Base-by-base conservation (phyloP, 139 green algal species). In the Trebouxia sp. region DNA sequence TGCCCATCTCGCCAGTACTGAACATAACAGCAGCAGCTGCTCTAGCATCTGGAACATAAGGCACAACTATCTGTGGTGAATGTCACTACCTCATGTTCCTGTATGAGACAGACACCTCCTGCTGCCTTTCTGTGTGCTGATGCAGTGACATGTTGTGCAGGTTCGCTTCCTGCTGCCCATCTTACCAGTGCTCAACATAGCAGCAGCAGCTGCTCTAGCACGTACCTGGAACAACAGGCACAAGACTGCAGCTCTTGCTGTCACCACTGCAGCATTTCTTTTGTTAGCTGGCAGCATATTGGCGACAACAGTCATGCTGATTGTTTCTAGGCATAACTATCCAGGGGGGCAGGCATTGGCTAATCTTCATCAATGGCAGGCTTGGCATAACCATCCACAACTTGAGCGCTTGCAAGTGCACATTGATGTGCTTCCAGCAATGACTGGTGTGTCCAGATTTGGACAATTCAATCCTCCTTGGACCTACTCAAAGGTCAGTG, bases 151-250 rank as follows among this genome's bases (percentile, higher is more conserved):
- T n/a, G n/a, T n/a, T n/a, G 17, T 80, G 82, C 87, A 95, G 87
- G 76, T 92, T 1, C 86, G 93, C 9, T 97, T 97, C 83, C 74
- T 97, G n/a, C 90, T 97, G 38, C 92, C 92, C 9, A 83, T 88
- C 17, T 62, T 97, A 56, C 92, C 93, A 14, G 76, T 95, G 26
- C 90, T 93, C 81, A 97, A 94, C 53, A n/a, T 92, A 26, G 67
- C 79, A n/a, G 92, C 92, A 0, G 90, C 92, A 12, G 65, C 45
- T 26, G 90, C 80, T 1, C 14, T 93, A 39, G 55, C 42, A 41
- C 81, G 87, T 24, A 24, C 85, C 15, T 83, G 32, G 45, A 70
- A 39, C 32, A 83, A 56, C 28, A 38, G 79, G 6, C 32, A 30
- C n/a, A 56, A 45, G 28, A 26, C 79, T 76, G 58, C 42, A 5